These are phyloP conservation scores for Sordariomycetes sp. DNA, from an alignment of 2,329 filamentous ascomycete genomes.

Conservation along the genomic window DNA sequence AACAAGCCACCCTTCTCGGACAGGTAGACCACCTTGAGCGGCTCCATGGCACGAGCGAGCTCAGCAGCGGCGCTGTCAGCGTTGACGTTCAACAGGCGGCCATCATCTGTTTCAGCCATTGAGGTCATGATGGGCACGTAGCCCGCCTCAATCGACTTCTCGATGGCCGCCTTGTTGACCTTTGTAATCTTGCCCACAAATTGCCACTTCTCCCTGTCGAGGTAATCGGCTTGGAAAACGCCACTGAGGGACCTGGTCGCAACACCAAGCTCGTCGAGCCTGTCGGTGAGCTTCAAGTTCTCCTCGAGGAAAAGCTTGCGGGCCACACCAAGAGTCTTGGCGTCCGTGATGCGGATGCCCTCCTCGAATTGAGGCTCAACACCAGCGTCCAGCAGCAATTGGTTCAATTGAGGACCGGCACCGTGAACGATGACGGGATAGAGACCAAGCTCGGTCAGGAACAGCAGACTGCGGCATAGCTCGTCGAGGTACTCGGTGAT, in stretches of 20 bases:
- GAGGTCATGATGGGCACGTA: constrained; percentile 91
- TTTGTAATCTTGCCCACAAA: constrained; percentile 91
- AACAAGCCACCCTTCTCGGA: constrained; percentile 96
- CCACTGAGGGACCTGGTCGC: constrained; percentile 83
- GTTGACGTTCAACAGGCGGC: constrained; percentile 93
- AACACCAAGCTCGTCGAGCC: constrained; percentile 82
- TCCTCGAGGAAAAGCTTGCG: constrained; percentile 91
- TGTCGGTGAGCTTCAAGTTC: constrained; percentile 86
- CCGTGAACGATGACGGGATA: constrained; percentile 96
- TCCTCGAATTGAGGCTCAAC: constrained; percentile 95
- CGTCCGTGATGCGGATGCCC: constrained; percentile 90
- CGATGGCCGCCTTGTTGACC: constrained; percentile 83
- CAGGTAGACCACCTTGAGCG: constrained; percentile 96
- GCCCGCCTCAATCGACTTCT: constrained; percentile 82
- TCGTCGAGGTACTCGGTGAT: constrained; percentile 90
- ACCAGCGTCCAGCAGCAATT: constrained; percentile 77
- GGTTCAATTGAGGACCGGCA: constrained; percentile 90
- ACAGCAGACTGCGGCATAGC: constrained; percentile 78
- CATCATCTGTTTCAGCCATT: constrained; percentile 88
- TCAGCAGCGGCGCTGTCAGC: constrained; percentile 94
- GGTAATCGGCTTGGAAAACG: constrained; percentile 86
- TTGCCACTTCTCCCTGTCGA: constrained; percentile 94
- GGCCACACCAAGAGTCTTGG: constrained; percentile 85
- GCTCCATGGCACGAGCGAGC: constrained; percentile 78
- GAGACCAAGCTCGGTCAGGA: constrained; percentile 89